A percentile compares a stretch with the other conserved stretches of the same genome.
Evolutionary conservation across 768 basidiomycete genomes (phyloP).

Genomic region (Lepiota subincarnata): DNA sequence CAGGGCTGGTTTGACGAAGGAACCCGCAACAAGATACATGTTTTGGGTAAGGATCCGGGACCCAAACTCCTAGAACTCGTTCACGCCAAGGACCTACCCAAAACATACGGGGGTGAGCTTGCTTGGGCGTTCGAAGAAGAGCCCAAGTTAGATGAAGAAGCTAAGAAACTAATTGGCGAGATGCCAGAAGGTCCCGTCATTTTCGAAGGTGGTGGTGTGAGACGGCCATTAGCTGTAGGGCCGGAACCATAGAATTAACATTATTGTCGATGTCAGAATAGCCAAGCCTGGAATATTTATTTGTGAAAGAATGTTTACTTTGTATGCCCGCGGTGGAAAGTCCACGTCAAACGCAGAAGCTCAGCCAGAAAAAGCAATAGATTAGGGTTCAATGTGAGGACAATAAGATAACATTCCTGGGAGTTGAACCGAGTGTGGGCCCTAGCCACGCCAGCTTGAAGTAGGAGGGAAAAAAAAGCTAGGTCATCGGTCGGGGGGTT

Average conservation of each 20-base stretch:
- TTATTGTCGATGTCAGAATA: background rate
- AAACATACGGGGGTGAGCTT: constrained; percentile 68
- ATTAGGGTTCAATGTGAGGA: no score
- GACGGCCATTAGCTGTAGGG: constrained; percentile 13
- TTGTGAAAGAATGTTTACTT: no score
- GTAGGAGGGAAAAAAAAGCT: no score
- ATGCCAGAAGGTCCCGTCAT: constrained; percentile 55
- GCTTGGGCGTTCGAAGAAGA: constrained; percentile 68
- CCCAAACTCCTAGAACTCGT: constrained; percentile 47
- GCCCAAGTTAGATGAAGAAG: constrained; percentile 57
- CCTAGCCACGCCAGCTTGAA: no score
- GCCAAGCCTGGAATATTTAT: no score
- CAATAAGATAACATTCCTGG: no score
- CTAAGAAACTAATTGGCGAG: constrained; percentile 39
- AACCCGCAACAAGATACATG: constrained; percentile 72
- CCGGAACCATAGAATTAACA: constrained; percentile 9
- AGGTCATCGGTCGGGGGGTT: no score
- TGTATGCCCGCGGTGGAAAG: no score
- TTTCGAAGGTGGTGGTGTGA: constrained; percentile 42
- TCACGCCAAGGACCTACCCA: constrained; percentile 49
- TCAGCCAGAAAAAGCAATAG: no score
- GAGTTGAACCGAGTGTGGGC: no score
- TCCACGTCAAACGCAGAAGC: no score
- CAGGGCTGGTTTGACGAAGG: constrained; percentile 79
- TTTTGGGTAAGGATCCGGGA: constrained; percentile 61